Conservation (phyloP, 2,329 filamentous ascomycete species). For the Ilyonectria robusta region DNA sequence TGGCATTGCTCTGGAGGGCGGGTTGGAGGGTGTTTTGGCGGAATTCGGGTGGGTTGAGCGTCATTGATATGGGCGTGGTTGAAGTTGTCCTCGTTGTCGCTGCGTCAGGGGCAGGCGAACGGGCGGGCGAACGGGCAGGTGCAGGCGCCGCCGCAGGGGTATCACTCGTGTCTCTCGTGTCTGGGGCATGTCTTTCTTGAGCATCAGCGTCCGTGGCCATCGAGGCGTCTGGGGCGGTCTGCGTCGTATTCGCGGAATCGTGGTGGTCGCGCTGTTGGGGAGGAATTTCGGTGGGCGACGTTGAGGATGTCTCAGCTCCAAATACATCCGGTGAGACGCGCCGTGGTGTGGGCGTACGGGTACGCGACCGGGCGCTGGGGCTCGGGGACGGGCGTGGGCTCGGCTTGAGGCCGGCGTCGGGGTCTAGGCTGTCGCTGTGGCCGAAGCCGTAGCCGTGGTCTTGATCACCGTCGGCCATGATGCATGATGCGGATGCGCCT, state of each 20-base stretch:
- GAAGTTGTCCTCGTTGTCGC: neutral
- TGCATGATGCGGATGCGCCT: slow-evolving; percentile 47
- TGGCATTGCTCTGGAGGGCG: slow-evolving; percentile 25
- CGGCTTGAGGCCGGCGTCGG: slow-evolving; percentile 12
- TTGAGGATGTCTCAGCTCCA: slow-evolving; percentile 37
- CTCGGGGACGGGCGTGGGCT: slow-evolving; percentile 33
- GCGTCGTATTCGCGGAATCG: slow-evolving; percentile 26
- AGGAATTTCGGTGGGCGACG: slow-evolving; percentile 15
- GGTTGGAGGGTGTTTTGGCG: slow-evolving; percentile 30
- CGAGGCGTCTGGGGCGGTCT: slow-evolving; percentile 33
- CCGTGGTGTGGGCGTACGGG: slow-evolving; percentile 44
- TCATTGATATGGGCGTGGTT: slow-evolving; percentile 25
- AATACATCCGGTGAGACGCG: slow-evolving; percentile 42
- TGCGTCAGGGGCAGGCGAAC: slow-evolving; percentile 11
- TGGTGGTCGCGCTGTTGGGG: slow-evolving; percentile 18
- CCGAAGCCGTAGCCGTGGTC: slow-evolving; percentile 38
- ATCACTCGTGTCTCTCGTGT: neutral
- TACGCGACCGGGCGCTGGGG: slow-evolving; percentile 42
- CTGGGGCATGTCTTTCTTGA: slow-evolving; percentile 16
- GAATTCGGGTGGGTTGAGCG: slow-evolving; percentile 17
- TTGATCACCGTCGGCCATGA: slow-evolving; percentile 55
- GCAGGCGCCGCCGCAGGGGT: slow-evolving; percentile 14
- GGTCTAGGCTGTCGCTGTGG: slow-evolving; percentile 32
- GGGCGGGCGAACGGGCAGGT: slow-evolving; percentile 19
- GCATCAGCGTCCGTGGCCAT: slow-evolving; percentile 33